Conservation (phyloP, 2,329 filamentous ascomycete genomes). For the Venturia nashicola region DNA sequence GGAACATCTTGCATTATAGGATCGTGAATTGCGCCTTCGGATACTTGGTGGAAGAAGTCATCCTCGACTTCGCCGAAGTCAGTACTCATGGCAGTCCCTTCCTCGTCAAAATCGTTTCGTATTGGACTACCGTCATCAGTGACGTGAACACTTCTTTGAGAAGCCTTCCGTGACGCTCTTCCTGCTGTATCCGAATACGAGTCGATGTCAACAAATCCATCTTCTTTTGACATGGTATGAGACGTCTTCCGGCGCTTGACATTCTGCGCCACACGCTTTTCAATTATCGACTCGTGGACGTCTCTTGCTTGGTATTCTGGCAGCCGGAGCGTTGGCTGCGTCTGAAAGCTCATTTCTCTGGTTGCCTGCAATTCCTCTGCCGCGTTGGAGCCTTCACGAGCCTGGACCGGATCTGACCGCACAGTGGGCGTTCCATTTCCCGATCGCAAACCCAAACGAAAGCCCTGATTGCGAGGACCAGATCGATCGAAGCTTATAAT, state of each 20-base stretch:
- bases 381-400: neutral
- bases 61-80: neutral
- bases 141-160: neutral
- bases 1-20: neutral
- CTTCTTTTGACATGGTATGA: neutral
- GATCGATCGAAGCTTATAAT: constrained; percentile 6
- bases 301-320: neutral
- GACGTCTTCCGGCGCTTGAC: neutral
- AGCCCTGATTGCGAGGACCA: constrained; percentile 5
- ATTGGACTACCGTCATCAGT: constrained; percentile 3
- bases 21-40: neutral
- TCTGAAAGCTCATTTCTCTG: neutral
- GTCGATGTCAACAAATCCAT: neutral
- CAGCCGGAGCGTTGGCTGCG: neutral
- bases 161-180: neutral
- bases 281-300: neutral
- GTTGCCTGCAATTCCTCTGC: neutral
- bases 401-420: neutral
- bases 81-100: neutral
- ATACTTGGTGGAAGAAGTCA: neutral
- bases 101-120: neutral
- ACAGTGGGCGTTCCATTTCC: neutral
- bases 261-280: neutral
- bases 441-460: neutral
- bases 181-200: neutral